A percentile compares a stretch with the other conserved stretches of the same genome.
phyloP scores from a whole-genome alignment of 495 filamentous ascomycete species.

The Aspergillus sclerotiicarbonarius region DNA sequence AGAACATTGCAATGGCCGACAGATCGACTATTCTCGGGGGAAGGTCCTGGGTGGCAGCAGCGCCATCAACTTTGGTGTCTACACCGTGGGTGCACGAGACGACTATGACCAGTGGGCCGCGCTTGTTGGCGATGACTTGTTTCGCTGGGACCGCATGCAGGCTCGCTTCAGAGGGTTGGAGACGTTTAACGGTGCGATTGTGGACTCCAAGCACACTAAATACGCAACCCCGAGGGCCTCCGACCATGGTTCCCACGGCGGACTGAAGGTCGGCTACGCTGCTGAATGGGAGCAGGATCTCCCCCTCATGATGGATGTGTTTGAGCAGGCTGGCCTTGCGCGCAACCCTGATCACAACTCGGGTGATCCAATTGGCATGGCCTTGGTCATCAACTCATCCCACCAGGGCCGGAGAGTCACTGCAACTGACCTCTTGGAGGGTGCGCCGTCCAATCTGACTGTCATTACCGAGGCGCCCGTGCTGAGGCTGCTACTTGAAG shows the following conservation, averaged over 20 bases:
- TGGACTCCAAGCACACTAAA: conserved; percentile 31
- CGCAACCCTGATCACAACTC: conserved; percentile 57
- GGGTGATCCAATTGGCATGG: conserved; percentile 60
- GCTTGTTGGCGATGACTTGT: conserved; percentile 41
- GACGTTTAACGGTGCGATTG: conserved; percentile 45
- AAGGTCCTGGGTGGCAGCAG: conserved; percentile 59
- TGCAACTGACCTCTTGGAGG: conserved; percentile 46
- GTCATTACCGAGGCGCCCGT: conserved; percentile 49
- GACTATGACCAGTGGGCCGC: conserved; percentile 61
- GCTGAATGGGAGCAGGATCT: conserved; percentile 51
- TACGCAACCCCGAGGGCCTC: conserved; percentile 27
- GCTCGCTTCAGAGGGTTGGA: conserved; percentile 52
- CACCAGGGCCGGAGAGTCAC: conserved; percentile 50
- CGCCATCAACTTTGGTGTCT: conserved; percentile 64
- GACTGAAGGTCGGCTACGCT: conserved; percentile 46
- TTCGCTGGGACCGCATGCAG: conserved; percentile 49
- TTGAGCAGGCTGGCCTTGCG: conserved; percentile 46
- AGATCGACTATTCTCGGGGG: conserved; percentile 57
- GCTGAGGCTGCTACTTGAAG: conserved; percentile 50
- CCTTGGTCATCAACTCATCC: conserved; percentile 45
- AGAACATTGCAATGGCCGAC: conserved; percentile 44
- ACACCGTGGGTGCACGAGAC: conserved; percentile 52
- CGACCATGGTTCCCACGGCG: conserved; percentile 52
- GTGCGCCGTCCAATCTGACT: conserved; percentile 48
- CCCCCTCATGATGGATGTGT: conserved; percentile 38